Percentiles rank a stretch among this genome's conserved stretches.
These are phyloP conservation scores for Cutaneotrichosporon sp. DNA, from an alignment of 1,284 basidiomycete genomes.

Conservation along the genomic window DNA sequence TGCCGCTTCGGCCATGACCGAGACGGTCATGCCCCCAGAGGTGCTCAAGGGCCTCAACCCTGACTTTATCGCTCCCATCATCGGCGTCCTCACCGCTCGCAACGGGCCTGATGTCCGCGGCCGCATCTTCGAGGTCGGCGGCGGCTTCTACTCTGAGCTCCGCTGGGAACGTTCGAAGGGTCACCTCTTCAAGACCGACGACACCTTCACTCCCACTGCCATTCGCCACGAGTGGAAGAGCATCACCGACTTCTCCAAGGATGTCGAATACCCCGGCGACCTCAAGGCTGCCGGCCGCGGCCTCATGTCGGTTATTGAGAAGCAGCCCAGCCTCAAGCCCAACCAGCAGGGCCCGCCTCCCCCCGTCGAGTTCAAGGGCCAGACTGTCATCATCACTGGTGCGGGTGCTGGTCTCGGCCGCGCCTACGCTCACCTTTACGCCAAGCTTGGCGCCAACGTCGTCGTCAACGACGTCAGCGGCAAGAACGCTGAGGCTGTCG, in stretches of 20 bases:
- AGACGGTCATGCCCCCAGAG: slow-evolving; percentile 94
- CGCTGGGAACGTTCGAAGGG: slow-evolving; percentile 89
- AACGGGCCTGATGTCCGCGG: slow-evolving; percentile 74
- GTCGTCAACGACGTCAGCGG: slow-evolving; percentile 94
- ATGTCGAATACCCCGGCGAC: slow-evolving; percentile 61
- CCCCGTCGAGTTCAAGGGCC: slow-evolving; percentile 76
- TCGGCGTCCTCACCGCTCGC: slow-evolving; percentile 60
- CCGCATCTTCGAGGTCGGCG: slow-evolving; percentile 89
- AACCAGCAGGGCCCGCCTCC: slow-evolving; percentile 54
- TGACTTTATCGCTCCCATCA: slow-evolving; percentile 89
- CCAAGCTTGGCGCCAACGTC: slow-evolving; percentile 86
- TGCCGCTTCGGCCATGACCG: slow-evolving; percentile 91
- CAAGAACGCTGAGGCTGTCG: slow-evolving; percentile 78
- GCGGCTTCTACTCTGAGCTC: slow-evolving; percentile 87
- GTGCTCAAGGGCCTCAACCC: slow-evolving; percentile 92
- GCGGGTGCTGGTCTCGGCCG: slow-evolving; percentile 91
- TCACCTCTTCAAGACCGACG: slow-evolving; percentile 78
- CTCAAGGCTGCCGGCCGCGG: slow-evolving; percentile 68
- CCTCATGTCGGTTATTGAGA: slow-evolving; percentile 48
- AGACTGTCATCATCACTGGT: slow-evolving; percentile 93
- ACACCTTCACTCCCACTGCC: slow-evolving; percentile 92
- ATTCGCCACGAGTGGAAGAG: slow-evolving; percentile 80
- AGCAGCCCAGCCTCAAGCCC: slow-evolving; percentile 19
- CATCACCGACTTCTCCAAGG: slow-evolving; percentile 74
- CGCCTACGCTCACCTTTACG: slow-evolving; percentile 88